Evolutionary conservation across 306 rosid species (phyloP), one percentile per base, ranked within the genome.

Genomic region (Sechiopsis laciniata): DNA sequence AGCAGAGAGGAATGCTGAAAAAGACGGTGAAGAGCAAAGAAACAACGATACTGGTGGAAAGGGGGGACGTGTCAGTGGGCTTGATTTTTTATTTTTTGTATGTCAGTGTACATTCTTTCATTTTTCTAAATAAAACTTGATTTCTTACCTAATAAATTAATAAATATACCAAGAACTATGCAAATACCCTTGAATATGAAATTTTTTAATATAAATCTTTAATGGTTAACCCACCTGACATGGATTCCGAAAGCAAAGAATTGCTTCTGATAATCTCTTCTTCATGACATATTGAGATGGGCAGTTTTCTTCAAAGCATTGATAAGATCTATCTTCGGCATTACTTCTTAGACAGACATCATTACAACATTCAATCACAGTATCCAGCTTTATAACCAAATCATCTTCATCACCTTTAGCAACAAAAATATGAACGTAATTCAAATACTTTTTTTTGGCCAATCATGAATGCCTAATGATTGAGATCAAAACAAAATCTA

Each of bases 341-440:
- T 21, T 46, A 66, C 78, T 78, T 76, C 68, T 70, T 53, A 12
- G 62, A 24, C 74, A 81, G 35, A 35, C 75, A 78, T 79, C 88
- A 80, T 83, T 86, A 70, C 88, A 89, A 16, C 91, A 87, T 72
- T 89, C 95, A 52, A 88, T 73, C n/a, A 89, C 74, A 74, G 88
- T 76, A 48, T 91, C 96, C 64, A 91, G 75, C 88, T 82, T 84
- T 32, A 80, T 59, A 57, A 74, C 85, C 40, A 86, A 81, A 77
- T 83, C 83, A 77, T 85, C 94, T 76, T 87, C 87, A 69, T 82
- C 83, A 63, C 82, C 96, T 69, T 69, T 88, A 78, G 74, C 62
- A 66, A 79, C 74, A 70, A 80, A 74, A 75, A 62, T 37, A 50
- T 77, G 37, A 46, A 70, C 60, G 29, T 20, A 42, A 50, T 54